A percentile compares a stretch with the other conserved stretches of the same genome.
Conservation (phyloP, 2,329 filamentous ascomycete genomes). For the Aureobasidium melanogenum region DNA sequence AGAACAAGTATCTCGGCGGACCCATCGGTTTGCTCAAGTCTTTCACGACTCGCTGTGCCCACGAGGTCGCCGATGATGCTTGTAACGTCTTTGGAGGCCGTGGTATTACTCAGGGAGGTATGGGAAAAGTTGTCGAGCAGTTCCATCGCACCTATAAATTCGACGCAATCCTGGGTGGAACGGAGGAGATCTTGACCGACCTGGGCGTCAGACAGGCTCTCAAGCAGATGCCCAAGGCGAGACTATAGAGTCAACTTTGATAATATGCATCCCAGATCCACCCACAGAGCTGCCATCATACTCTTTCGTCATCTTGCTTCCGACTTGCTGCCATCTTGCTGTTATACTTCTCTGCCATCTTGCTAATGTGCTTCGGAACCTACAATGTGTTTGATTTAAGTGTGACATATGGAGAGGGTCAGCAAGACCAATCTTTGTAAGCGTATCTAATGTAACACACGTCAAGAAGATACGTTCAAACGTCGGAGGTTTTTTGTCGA, state of each 20-base stretch:
- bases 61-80: conserved; percentile 75
- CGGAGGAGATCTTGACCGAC: conserved; percentile 75
- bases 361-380: too few relatives aligned
- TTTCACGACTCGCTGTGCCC: conserved; percentile 64
- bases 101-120: conserved; percentile 69
- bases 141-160: conserved; percentile 79
- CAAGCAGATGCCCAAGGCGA: conserved; percentile 75
- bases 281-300: not conserved
- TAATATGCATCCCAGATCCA: not conserved
- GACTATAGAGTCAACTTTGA: conserved; percentile 47
- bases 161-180: conserved; percentile 57
- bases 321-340: too few relatives aligned
- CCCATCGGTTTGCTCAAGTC: conserved; percentile 79
- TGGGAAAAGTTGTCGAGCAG: conserved; percentile 76
- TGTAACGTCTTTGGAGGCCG: conserved; percentile 82
- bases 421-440: too few relatives aligned
- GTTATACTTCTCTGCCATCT: too few relatives aligned
- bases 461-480: too few relatives aligned
- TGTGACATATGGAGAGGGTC: too few relatives aligned
- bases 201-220: conserved; percentile 76
- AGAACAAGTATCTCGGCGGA: conserved; percentile 65
- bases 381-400: too few relatives aligned
- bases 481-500: too few relatives aligned
- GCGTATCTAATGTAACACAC: too few relatives aligned
- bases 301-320: too few relatives aligned